These are phyloP conservation scores for Warburgia ugandensis DNA, from an alignment of 164 flowering plant genomes.

Conservation along the genomic window DNA sequence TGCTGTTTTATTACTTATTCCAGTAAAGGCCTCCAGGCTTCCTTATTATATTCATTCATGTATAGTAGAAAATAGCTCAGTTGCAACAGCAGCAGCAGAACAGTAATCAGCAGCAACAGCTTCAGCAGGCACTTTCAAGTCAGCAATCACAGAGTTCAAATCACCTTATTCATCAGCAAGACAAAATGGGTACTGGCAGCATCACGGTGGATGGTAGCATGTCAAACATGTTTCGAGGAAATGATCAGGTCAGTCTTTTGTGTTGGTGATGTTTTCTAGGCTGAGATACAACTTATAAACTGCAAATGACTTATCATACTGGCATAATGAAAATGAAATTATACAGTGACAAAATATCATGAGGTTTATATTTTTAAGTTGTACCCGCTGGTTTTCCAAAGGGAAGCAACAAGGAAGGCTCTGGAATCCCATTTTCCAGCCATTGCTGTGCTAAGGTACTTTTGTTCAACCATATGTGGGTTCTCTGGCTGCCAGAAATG, in stretches of 20 bases:
- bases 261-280: background rate
- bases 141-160: constrained; percentile 70
- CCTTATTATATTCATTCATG: constrained; percentile 10
- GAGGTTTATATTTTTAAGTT: too few species aligned
- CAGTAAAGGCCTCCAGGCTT: background rate
- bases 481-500: too few species aligned
- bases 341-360: too few species aligned
- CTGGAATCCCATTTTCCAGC: too few species aligned
- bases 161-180: constrained; percentile 72
- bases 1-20: too few species aligned
- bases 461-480: too few species aligned
- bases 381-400: too few species aligned
- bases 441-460: too few species aligned
- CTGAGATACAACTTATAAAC: too few species aligned
- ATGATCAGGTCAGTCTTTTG: constrained; percentile 71
- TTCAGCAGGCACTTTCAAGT: constrained; percentile 66
- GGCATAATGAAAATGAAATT: too few species aligned
- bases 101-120: constrained; percentile 47
- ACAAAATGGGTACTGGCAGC: constrained; percentile 68
- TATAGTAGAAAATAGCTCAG: constrained; percentile 72
- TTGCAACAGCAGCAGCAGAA: constrained; percentile 61
- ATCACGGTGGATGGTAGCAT: constrained; percentile 76
- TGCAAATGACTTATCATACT: too few species aligned
- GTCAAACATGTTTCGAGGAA: constrained; percentile 80
- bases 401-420: too few species aligned